A percentile compares a stretch with the other conserved stretches of the same genome.
Evolutionary conservation across 352 stramenopile species (phyloP).

Genomic region (Lagenidium giganteum): DNA sequence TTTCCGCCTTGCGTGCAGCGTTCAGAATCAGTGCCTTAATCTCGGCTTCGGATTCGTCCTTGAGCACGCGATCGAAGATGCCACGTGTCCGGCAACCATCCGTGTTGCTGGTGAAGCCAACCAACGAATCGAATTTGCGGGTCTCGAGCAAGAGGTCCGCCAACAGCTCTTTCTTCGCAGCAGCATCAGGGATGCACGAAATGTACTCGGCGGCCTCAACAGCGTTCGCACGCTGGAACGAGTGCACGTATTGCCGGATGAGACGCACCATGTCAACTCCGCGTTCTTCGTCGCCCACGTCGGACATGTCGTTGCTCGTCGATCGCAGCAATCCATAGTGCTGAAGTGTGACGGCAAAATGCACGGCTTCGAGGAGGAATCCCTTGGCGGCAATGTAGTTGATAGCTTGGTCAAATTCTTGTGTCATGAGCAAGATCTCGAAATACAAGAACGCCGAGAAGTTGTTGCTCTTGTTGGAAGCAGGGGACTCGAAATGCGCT

Average conservation of each 20-base stretch:
- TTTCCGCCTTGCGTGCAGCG: conserved; percentile 66
- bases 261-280: conserved; percentile 66
- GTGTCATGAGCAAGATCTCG: conserved; percentile 70
- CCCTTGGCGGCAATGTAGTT: conserved; percentile 78
- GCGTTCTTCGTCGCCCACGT: conserved; percentile 62
- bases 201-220: conserved; percentile 79
- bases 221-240: conserved; percentile 74
- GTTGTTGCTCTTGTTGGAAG: conserved; percentile 25
- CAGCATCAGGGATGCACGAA: conserved; percentile 54
- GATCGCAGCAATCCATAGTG: conserved; percentile 69
- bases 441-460: conserved; percentile 74
- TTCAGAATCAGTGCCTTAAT: conserved; percentile 73
- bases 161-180: conserved; percentile 66
- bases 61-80: conserved; percentile 65
- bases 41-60: conserved; percentile 66
- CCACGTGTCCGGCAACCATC: conserved; percentile 78
- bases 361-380: conserved; percentile 70
- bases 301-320: conserved; percentile 42
- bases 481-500: conserved; percentile 55
- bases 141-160: conserved; percentile 76
- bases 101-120: conserved; percentile 76
- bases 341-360: conserved; percentile 77
- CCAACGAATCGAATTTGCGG: conserved; percentile 72
- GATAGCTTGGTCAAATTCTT: conserved; percentile 77
- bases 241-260: conserved; percentile 80